A percentile compares a stretch with the other conserved stretches of the same genome.
Conservation (phyloP, 2,329 filamentous ascomycete genomes). For the Neodidymelliopsis sp. region DNA sequence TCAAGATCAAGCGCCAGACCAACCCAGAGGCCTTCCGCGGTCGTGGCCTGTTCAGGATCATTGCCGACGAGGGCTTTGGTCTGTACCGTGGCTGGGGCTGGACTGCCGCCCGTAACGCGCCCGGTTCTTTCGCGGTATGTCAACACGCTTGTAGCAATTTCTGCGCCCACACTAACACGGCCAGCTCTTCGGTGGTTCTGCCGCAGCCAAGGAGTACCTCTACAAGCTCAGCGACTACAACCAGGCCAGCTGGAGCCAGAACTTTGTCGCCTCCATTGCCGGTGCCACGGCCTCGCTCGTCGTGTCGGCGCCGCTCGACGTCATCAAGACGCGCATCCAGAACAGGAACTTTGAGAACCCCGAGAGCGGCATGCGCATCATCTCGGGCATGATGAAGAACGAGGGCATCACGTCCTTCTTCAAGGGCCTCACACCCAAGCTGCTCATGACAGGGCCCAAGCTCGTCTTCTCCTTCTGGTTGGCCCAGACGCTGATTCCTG, state of each 20-base stretch:
- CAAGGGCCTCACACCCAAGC: conserved; percentile 96
- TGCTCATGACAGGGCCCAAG: conserved; percentile 99
- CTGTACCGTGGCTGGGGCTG: conserved; percentile 96
- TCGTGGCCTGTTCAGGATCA: conserved; percentile 86
- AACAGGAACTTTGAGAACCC: conserved; percentile 99
- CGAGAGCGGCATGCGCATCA: conserved; percentile 89
- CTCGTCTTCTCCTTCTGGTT: conserved; percentile 99
- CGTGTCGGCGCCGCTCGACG: conserved; percentile 97
- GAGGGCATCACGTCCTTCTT: conserved; percentile 91
- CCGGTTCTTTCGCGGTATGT: conserved; percentile 92
- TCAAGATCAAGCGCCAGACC: conserved; percentile 99
- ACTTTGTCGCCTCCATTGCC: conserved; percentile 95
- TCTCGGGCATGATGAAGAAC: conserved; percentile 90
- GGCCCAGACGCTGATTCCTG: conserved; percentile 95
- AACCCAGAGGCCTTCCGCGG: conserved; percentile 98
- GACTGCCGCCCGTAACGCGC: conserved; percentile 96
- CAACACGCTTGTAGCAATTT: not conserved
- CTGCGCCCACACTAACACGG: conserved; percentile 23
- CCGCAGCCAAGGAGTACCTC: conserved; percentile 96
- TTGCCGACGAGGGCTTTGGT: conserved; percentile 92
- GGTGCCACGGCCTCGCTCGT: conserved; percentile 94
- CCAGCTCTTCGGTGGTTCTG: conserved; percentile 94
- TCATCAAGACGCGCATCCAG: conserved; percentile 97
- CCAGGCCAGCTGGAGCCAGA: conserved; percentile 90
- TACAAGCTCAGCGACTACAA: conserved; percentile 95